Evolutionary conservation across 768 basidiomycete species (phyloP), one percentile per base, ranked within the genome.

Genomic region (Cystobasidium onofrii): DNA sequence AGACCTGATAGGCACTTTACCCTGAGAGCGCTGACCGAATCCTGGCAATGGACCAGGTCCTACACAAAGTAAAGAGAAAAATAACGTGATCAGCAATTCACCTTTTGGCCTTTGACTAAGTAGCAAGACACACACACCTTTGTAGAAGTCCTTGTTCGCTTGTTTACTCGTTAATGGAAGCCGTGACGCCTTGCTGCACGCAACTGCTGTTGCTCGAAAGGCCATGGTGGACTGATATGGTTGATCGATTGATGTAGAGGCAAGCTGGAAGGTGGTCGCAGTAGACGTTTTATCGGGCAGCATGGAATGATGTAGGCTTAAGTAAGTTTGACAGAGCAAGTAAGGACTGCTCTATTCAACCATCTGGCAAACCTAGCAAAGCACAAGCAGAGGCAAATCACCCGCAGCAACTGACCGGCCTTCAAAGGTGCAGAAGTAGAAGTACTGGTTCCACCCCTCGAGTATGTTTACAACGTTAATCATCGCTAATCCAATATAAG

Each of bases 141-240:
- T 98, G 85, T 96, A 97, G 80, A 85, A 97, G 80, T 99, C 92
- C 79, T 97, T 98, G 83, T 96, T 96, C 18, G 87, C 95, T 60
- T 88, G 83, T 81, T 97, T 97, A 0, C 90, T 84, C 0, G 89
- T 92, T 63, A 98, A 83, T 1, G 92, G 86, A 29, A 87, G 84
- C 71, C 95, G 85, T 0, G 90, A 91, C 25, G 93, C 93, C 79
- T 92, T 94, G 36, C 90, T 90, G 1, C 88, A 83, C 70, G 86
- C 83, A n/a, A 83, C 84, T 18, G 86, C 80, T 25, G 91, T 89
- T 3, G 89, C 31, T 31, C 75, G 86, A 78, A 87, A 73, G 4
- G 71, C 71, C 71, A 73, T 73, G 36, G 18, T 63, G 57, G 57
- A 27, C 4, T 12, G 13, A 13, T 25, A 4, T 12, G 3, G 27